Evolutionary conservation across 495 filamentous ascomycete species (phyloP).

Genomic region (Hypoxylon fuscum): DNA sequence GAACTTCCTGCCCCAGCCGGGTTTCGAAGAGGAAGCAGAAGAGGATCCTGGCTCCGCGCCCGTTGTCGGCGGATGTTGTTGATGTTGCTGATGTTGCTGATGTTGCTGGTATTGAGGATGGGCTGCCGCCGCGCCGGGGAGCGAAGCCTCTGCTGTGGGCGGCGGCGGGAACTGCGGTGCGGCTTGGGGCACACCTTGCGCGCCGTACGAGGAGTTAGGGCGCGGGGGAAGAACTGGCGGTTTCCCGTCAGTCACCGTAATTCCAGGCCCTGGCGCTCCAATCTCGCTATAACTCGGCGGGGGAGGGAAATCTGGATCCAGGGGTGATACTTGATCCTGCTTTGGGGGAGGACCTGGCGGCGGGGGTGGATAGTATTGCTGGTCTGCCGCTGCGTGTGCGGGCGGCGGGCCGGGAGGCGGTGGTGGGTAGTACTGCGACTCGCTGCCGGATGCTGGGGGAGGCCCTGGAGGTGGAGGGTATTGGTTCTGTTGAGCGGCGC

Average conservation of each 20-base stretch:
- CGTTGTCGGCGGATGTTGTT: not conserved
- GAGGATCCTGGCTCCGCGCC: not conserved
- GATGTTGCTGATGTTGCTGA: no score
- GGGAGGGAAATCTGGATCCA: constrained; percentile 6
- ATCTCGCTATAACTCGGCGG: constrained; percentile 25
- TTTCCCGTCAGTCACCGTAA: constrained; percentile 22
- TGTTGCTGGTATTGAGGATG: no score
- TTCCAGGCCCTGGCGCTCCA: not conserved
- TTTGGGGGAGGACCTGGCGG: constrained; percentile 22
- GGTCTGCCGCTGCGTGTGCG: constrained; percentile 2
- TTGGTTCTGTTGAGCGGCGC: constrained; percentile 9
- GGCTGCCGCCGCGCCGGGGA: not conserved
- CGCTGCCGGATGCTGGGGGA: constrained; percentile 8
- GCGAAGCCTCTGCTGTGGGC: constrained; percentile 4
- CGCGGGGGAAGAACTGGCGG: constrained; percentile 28
- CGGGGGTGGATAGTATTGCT: constrained; percentile 27
- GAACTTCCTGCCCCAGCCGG: constrained; percentile 39
- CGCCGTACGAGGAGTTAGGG: constrained; percentile 11
- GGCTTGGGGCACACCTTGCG: constrained; percentile 5
- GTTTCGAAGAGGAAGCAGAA: constrained; percentile 24
- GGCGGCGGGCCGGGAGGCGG: constrained; percentile 28
- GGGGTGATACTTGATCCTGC: not conserved
- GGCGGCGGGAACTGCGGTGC: constrained; percentile 18
- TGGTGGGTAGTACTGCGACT: constrained; percentile 22
- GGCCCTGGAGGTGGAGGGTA: constrained; percentile 13